These are phyloP conservation scores for Auriculariales sp. DNA, from an alignment of 768 basidiomycete species.

Conservation along the genomic window DNA sequence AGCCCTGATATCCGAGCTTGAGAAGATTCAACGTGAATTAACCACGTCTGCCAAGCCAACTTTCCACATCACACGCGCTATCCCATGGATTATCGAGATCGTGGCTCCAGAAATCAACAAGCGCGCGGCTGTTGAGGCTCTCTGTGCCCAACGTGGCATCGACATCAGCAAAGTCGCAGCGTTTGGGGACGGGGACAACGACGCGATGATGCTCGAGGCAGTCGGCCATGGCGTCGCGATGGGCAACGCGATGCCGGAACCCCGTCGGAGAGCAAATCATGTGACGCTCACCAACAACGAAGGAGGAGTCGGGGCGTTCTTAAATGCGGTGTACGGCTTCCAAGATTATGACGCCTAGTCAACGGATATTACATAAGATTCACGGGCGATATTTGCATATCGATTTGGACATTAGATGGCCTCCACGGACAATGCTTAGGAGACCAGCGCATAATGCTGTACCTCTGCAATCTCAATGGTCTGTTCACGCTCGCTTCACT, in stretches of 20 bases:
- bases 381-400: too few relatives aligned
- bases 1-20: too few relatives aligned
- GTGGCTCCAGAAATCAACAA: slow-evolving; percentile 3
- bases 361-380: too few relatives aligned
- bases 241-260: slow-evolving; percentile 6
- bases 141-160: slow-evolving; percentile 1
- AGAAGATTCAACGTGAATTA: too few relatives aligned
- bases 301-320: slow-evolving; percentile 5
- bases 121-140: not conserved
- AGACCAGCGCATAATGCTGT: too few relatives aligned
- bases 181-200: slow-evolving; percentile 7
- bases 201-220: slow-evolving; percentile 1
- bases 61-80: slow-evolving; percentile 6
- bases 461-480: too few relatives aligned
- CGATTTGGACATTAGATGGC: too few relatives aligned
- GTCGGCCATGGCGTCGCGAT: slow-evolving; percentile 6
- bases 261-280: not conserved
- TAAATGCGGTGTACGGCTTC: not conserved
- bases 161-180: slow-evolving; percentile 1
- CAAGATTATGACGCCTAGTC: too few relatives aligned
- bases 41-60: not conserved
- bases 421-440: too few relatives aligned
- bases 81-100: slow-evolving; percentile 6
- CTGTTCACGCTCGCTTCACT: too few relatives aligned
- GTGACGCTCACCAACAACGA: slow-evolving; percentile 4